phyloP scores from a whole-genome alignment of 2,329 filamentous ascomycete species.

The Alternaria ventricosa region DNA sequence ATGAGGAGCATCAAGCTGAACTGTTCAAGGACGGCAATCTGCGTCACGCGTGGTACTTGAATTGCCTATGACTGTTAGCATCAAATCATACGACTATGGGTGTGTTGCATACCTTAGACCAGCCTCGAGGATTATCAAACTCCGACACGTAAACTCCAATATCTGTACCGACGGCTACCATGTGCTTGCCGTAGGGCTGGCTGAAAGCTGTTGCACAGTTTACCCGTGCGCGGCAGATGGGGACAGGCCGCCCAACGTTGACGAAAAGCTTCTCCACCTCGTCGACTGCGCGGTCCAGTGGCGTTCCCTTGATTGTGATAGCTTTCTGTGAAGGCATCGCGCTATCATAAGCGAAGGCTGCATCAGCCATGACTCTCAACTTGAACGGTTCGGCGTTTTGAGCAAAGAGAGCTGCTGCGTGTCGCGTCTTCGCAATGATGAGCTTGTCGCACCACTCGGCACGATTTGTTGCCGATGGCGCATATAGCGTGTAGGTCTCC shows the following conservation, averaged over 20 bases:
- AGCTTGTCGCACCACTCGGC: constrained; percentile 94
- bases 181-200: constrained; percentile 77
- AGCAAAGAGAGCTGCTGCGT: constrained; percentile 84
- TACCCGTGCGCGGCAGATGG: constrained; percentile 83
- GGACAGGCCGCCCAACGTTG: constrained; percentile 70
- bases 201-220: constrained; percentile 94
- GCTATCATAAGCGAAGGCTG: constrained; percentile 83
- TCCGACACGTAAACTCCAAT: constrained; percentile 92
- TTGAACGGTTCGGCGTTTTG: constrained; percentile 97
- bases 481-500: constrained; percentile 90
- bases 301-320: constrained; percentile 87
- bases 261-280: constrained; percentile 81
- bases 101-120: constrained; percentile 73
- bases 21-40: constrained; percentile 93
- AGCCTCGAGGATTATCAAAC: constrained; percentile 86
- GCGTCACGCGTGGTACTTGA: constrained; percentile 77
- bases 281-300: constrained; percentile 85
- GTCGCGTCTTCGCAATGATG: constrained; percentile 90
- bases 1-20: constrained; percentile 93
- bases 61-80: constrained; percentile 68
- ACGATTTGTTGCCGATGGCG: constrained; percentile 74
- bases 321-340: constrained; percentile 61
- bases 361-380: constrained; percentile 88
- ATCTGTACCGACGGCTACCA: constrained; percentile 94
- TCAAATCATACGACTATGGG: background rate